These are phyloP conservation scores for Hygrocybe punicea DNA, from an alignment of 768 basidiomycete species.

Conservation along the genomic window DNA sequence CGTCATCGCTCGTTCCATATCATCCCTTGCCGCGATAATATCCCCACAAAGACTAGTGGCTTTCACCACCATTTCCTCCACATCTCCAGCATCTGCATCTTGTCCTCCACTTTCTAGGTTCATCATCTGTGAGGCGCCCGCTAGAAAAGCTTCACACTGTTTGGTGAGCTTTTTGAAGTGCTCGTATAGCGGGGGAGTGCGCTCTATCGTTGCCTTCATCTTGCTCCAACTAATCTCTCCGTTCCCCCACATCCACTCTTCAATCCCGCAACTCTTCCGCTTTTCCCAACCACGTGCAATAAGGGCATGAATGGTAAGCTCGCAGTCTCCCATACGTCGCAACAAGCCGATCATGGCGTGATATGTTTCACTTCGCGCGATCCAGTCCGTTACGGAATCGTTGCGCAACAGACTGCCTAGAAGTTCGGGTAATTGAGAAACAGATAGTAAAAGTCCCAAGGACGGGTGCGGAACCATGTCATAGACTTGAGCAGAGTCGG, in stretches of 20 bases:
- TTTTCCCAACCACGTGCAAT: constrained; percentile 41
- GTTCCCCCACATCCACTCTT: constrained; percentile 48
- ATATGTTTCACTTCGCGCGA: constrained; percentile 44
- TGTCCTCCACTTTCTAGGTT: constrained; percentile 11
- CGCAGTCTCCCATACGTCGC: constrained; percentile 49
- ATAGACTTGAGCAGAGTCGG: constrained; percentile 41
- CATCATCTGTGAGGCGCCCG: constrained; percentile 43
- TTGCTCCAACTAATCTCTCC: constrained; percentile 43
- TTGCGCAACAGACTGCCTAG: constrained; percentile 49
- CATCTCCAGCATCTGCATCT: constrained; percentile 32
- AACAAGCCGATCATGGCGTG: constrained; percentile 48
- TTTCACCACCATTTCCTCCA: constrained; percentile 40
- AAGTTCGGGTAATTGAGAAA: constrained; percentile 47
- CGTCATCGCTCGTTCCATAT: constrained; percentile 47
- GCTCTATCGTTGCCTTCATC: constrained; percentile 29
- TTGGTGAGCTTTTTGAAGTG: constrained; percentile 52
- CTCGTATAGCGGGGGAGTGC: constrained; percentile 42
- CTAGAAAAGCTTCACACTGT: constrained; percentile 49
- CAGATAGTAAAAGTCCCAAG: constrained; percentile 39
- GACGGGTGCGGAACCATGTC: constrained; percentile 51
- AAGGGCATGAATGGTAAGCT: constrained; percentile 47
- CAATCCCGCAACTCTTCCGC: constrained; percentile 38
- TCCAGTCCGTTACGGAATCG: constrained; percentile 56
- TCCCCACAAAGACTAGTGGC: constrained; percentile 49
- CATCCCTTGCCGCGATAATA: constrained; percentile 48